A percentile compares a stretch with the other conserved stretches of the same genome.
phyloP scores from a whole-genome alignment of 352 stramenopile species.

The Albugo candida region DNA sequence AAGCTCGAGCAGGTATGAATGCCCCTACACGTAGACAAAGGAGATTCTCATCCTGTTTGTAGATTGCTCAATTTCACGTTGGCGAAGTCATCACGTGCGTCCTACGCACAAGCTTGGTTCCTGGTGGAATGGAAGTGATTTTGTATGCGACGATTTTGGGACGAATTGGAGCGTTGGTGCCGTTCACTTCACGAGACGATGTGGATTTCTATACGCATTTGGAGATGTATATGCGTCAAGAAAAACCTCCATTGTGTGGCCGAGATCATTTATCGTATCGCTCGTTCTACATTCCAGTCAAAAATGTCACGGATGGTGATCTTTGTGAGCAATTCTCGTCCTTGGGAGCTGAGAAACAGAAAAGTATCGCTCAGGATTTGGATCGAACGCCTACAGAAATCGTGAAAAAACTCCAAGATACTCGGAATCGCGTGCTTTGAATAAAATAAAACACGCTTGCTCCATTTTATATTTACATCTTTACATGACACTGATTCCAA shows the following conservation, averaged over 20 bases:
- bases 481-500: no score
- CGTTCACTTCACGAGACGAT: conserved; percentile 92
- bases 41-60: background rate
- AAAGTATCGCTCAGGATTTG: conserved; percentile 90
- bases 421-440: conserved; percentile 92
- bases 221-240: conserved; percentile 90
- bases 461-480: no score
- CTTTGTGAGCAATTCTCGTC: conserved; percentile 92
- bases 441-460: background rate
- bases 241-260: conserved; percentile 83
- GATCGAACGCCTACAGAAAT: conserved; percentile 92
- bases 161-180: conserved; percentile 90
- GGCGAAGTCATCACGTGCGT: conserved; percentile 97
- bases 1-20: conserved; percentile 89
- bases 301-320: conserved; percentile 97
- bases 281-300: conserved; percentile 96
- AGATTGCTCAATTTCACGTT: conserved; percentile 91
- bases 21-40: background rate
- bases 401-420: conserved; percentile 98
- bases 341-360: conserved; percentile 86
- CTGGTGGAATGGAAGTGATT: conserved; percentile 90
- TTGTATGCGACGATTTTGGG: conserved; percentile 96
- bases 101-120: conserved; percentile 87
- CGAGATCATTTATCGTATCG: conserved; percentile 95
- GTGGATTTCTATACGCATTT: conserved; percentile 97